Base-by-base conservation (phyloP, 768 basidiomycete species). In the Filobasidium floriforme region DNA sequence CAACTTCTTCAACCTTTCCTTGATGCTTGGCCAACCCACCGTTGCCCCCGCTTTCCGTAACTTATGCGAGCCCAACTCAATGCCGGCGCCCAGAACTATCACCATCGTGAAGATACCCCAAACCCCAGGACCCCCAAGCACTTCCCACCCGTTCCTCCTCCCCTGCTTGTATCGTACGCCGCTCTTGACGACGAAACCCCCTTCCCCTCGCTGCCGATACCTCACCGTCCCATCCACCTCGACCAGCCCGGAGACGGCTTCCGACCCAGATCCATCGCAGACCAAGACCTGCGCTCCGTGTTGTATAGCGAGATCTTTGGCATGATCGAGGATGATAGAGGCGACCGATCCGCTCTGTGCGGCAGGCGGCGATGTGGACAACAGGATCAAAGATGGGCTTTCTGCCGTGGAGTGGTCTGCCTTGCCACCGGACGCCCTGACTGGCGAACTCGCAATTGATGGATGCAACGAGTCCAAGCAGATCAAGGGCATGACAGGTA, bases 251-350 rank as follows among this genome's bases (percentile, higher is more conserved):
- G 54, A 22, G 54, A 57, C 29, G 24, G 7, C 54, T 57, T 57
- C 54, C 54, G 15, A 19, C 7, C 54, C 54, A 14, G 54, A 57
- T 6, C 54, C 54, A 57, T 57, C 54, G 54, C 54, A 57, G 5
- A 57, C 54, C 54, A 57, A 57, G 22, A 57, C 54, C 24, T 57
- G 54, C 24, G 54, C 22, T 14, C 24, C 24, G 29, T 57, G 54
- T 57, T 57, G 54, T 9, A 57, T 24, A 24, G 54, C 54, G 15
- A 57, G 26, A 26, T 28, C 26, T 28, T 57, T 57, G 24, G 54
- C 54, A 26, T 57, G 54, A 28, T 57, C 54, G 24, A 57, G 54
- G 19, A 57, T 24, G 18, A 57, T 24, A 6, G 54, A 22, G 15
- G 54, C 54, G 6, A 57, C 29, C 22, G 54, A 24, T 2, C 54